Evolutionary conservation across 305 asterid species (phyloP).

Genomic region (Solanum hybrid): DNA sequence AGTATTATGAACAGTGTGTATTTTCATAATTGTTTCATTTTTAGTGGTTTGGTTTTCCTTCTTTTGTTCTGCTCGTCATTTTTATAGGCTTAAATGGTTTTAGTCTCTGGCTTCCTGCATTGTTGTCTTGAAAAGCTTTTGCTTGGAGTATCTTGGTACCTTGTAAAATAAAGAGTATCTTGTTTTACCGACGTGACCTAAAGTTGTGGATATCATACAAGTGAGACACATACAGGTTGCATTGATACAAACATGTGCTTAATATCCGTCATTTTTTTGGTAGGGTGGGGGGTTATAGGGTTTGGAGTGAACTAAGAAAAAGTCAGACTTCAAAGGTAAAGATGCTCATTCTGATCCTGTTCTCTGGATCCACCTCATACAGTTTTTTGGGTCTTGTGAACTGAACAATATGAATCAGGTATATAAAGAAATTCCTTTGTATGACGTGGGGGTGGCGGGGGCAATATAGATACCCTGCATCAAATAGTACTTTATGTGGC

Average conservation of each 20-base stretch:
- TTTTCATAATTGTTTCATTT: background rate
- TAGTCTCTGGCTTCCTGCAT: background rate
- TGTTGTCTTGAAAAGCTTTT: background rate
- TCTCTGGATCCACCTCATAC: background rate
- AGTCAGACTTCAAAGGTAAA: background rate
- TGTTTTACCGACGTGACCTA: background rate
- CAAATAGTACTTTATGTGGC: background rate
- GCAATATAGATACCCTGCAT: background rate
- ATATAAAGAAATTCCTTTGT: background rate
- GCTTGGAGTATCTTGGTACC: background rate
- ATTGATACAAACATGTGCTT: background rate
- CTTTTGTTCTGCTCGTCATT: background rate
- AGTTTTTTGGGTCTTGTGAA: background rate
- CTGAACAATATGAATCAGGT: background rate
- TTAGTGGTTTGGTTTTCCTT: background rate
- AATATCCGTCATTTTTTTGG: background rate
- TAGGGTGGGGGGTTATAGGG: background rate
- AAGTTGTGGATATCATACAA: background rate
- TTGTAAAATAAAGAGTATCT: background rate
- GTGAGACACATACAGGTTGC: background rate
- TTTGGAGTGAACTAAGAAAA: background rate
- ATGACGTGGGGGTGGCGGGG: background rate
- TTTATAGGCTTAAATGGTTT: background rate
- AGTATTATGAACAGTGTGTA: slow-evolving; percentile 21
- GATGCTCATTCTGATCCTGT: background rate